Evolutionary conservation across 2,329 filamentous ascomycete species (phyloP).

Genomic region (Nemania sp.): DNA sequence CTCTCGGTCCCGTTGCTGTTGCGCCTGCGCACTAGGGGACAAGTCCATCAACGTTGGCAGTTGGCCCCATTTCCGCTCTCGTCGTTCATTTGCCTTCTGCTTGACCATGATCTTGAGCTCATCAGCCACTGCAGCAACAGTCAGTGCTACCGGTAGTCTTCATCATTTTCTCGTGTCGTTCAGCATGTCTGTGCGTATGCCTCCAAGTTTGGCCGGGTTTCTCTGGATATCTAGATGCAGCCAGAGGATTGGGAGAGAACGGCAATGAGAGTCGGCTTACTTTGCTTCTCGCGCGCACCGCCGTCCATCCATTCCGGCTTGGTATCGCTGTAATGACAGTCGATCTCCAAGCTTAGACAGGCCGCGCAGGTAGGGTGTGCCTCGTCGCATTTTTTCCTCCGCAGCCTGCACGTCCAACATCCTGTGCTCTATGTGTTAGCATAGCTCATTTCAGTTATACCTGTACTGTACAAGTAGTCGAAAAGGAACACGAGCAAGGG

Average conservation of each 20-base stretch:
- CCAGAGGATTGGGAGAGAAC: no score
- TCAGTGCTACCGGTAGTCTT: no score
- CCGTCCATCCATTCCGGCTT: slow-evolving; percentile 46
- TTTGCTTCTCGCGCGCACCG: slow-evolving; percentile 40
- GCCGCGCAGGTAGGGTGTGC: slow-evolving; percentile 42
- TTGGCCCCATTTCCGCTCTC: slow-evolving; percentile 53
- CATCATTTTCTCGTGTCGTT: no score
- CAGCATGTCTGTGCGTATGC: no score
- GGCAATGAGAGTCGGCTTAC: background rate
- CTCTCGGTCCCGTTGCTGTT: background rate
- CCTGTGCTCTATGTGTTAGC: slow-evolving; percentile 18
- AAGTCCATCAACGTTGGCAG: slow-evolving; percentile 9
- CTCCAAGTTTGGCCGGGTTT: no score
- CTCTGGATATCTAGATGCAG: no score
- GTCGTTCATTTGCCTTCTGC: slow-evolving; percentile 52
- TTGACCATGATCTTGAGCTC: slow-evolving; percentile 60
- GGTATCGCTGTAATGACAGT: slow-evolving; percentile 42
- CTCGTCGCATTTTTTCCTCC: slow-evolving; percentile 50
- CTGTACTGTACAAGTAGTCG: background rate
- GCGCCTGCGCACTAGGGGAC: slow-evolving; percentile 9
- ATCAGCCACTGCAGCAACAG: slow-evolving; percentile 32
- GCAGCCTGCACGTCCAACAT: slow-evolving; percentile 48
- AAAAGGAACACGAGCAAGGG: background rate
- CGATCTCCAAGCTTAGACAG: slow-evolving; percentile 44
- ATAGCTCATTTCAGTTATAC: background rate